Base-by-base conservation (phyloP, 108 stramenopile species). In the Nitzschia palea region DNA sequence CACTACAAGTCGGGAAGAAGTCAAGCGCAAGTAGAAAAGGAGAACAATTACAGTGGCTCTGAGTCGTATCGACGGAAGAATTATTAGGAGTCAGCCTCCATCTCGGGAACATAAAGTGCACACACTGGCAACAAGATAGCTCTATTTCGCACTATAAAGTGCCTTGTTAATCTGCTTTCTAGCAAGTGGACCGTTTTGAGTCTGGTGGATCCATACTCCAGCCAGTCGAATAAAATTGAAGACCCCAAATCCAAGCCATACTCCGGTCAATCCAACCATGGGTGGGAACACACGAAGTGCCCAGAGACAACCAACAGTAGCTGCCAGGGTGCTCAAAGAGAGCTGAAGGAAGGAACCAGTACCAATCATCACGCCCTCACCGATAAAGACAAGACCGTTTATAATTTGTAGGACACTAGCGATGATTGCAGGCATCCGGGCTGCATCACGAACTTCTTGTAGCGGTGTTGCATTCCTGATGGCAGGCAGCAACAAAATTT, bases 351-450 rank as follows among this genome's bases (percentile, higher is more conserved):
- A 89, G 32, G 83, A 81, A 3, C 90, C 86, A 15, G 83, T 82
- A 6, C 85, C 77, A 32, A 86, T 59, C 83, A 78, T 85, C 29
- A 71, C 50, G 3, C 94, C 90, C 71, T 91, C 90, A 5, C 92
- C 95, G 64, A 91, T 91, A 58, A 93, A 96, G 14, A 91, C 90
- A 23, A 90, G 67, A 0, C 95, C 91, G 55, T 96, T 96, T 33
- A 96, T 86, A 15, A 88, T 72, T 57, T 93, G 91, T 66, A 89
- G 77, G 4, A 88, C 79, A 45, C 88, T 88, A 3, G 83, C 90
- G n/a, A 96, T 76, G 51, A 86, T 56, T 22, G 89, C 77, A 4
- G 95, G 95, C 25, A 86, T 59, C 42, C 73, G 74, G 4, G 91
- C 95, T n/a, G 95, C 95, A 44, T 85, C 74, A 25, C 90, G 77